Evolutionary conservation across 2,329 filamentous ascomycete genomes (phyloP), one percentile per base, ranked within the genome.

Genomic region (Beauveria bassiana): DNA sequence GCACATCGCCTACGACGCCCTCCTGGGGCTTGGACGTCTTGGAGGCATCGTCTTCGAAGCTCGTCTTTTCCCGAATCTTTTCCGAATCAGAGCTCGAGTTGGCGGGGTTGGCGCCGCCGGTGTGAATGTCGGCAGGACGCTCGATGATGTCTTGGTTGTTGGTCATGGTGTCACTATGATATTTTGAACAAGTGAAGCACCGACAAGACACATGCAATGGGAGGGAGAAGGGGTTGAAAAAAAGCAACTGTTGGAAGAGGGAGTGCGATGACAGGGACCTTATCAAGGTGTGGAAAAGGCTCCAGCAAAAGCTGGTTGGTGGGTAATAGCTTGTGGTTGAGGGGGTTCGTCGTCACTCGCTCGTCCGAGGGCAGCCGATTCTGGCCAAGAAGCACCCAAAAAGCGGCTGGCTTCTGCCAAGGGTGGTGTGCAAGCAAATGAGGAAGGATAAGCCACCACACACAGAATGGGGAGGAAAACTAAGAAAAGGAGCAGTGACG

Each of bases 51-150:
- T 61, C 59, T 40, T 61, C 34, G 14, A 55, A 61, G 28, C 58
- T 60, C 47, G 57, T 43, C 38, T 45, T 59, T 59, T 59, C 57
- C 24, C 45, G 57, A 45, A 59, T 52, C 57, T 59, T 59, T 24
- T 59, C 57, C n/a, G 47, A 26, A n/a, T 51, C 46, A 7, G 56
- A 34, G 22, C 5, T n/a, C 2, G 26, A 40, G 9, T 12, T 20
- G 53, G 53, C 5, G 24, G 57, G 10, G 12, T 43, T 34, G 56
- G 24, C 26, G 10, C 14, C 26, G 10, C 7, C 9, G n/a, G 20
- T 8, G 12, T 18, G 24, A 7, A 42, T n/a, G 16, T 12, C 56
- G 18, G 56, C 46, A 12, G 57, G 55, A 18, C 31, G 38, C 47
- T 52, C 47, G 34, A 45, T 51, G n/a, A 45, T 52, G 26, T 51